Percentiles rank a stretch among this genome's conserved stretches.
Evolutionary conservation across 2,329 filamentous ascomycete genomes (phyloP).

Genomic region (Xylogone sp.): DNA sequence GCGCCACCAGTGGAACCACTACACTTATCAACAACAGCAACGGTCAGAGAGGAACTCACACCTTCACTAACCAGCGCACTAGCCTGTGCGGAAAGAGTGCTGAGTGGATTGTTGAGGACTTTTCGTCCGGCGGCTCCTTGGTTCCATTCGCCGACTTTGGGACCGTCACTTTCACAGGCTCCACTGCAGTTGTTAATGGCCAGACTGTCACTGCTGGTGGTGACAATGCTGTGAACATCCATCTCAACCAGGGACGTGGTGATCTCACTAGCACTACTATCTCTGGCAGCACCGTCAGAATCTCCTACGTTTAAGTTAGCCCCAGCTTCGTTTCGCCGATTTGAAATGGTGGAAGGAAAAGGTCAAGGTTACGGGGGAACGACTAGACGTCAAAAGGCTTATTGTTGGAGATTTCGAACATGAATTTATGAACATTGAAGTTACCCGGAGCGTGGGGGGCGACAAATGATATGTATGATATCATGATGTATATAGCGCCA

Average conservation of each 20-base stretch:
- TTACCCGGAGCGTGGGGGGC: too few species aligned
- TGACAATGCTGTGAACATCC: constrained; percentile 35
- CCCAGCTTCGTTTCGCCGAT: too few species aligned
- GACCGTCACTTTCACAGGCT: constrained; percentile 39
- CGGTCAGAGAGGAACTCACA: constrained; percentile 40
- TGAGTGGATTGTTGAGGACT: constrained; percentile 52
- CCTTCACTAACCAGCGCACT: constrained; percentile 32
- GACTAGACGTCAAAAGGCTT: too few species aligned
- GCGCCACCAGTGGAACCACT: constrained; percentile 36
- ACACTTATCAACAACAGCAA: constrained; percentile 41
- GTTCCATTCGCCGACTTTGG: constrained; percentile 45
- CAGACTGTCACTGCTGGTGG: constrained; percentile 18
- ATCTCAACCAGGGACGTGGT: constrained; percentile 36
- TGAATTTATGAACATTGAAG: too few species aligned
- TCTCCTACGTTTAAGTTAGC: not conserved
- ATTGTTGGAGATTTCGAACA: too few species aligned
- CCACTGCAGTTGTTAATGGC: constrained; percentile 28
- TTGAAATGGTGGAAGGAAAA: too few species aligned
- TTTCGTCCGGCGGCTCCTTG: constrained; percentile 33
- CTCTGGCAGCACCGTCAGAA: not conserved
- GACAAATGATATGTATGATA: too few species aligned
- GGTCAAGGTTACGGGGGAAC: too few species aligned
- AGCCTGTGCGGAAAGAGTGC: constrained; percentile 42
- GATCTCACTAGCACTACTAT: constrained; percentile 22
- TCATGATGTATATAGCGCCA: too few species aligned